Base-by-base conservation (phyloP, 2,329 filamentous ascomycete genomes). In the Calonectria multiphialidica region DNA sequence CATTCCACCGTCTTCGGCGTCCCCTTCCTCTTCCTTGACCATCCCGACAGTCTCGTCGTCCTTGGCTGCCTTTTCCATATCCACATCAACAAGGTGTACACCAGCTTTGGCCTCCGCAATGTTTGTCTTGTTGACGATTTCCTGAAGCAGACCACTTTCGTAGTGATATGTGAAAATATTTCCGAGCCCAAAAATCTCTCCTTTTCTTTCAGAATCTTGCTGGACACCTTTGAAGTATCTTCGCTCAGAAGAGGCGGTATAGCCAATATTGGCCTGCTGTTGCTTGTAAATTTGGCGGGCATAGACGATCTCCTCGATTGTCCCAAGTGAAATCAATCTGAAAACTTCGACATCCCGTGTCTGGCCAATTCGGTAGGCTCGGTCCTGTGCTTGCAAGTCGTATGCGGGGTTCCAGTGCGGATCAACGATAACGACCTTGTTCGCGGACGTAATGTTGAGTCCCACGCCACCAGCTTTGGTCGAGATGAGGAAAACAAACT, bases 71-170 rank as follows among this genome's bases (percentile, higher is more conserved):
- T 91, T 87, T 18, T 93, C 90, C 78, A 94, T 87, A 72, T 97
- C 91, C 21, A 98, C 89, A 66, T 94, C 93, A n/a, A 93, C 88
- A 35, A 98, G 91, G 33, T 91, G 89, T 12, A 98, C 93, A 0
- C 95, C 96, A 0, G 94, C 95, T 80, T 93, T 94, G 49, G 95
- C 95, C 85, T 99, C 97, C 5, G 97, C 97, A 64, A 99, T 92
- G 79, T 99, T 99, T 33, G 97, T 98, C 84, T 98, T 98, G 86
- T 98, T 98, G 78, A 99, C 95, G 77, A 99, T 98, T 68, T 98
- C 95, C n/a, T 94, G 91, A 6, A 98, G 89, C 16, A 98, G 89
- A 15, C 97, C 90, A 72, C 94, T 94, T 75, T 96, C 91, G 59
- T 91, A 90, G 74, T 95, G 92, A 74, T 95, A 98, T 0, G 91